phyloP scores from a whole-genome alignment of 2,329 filamentous ascomycete genomes.

The Cladosporium oxysporum region DNA sequence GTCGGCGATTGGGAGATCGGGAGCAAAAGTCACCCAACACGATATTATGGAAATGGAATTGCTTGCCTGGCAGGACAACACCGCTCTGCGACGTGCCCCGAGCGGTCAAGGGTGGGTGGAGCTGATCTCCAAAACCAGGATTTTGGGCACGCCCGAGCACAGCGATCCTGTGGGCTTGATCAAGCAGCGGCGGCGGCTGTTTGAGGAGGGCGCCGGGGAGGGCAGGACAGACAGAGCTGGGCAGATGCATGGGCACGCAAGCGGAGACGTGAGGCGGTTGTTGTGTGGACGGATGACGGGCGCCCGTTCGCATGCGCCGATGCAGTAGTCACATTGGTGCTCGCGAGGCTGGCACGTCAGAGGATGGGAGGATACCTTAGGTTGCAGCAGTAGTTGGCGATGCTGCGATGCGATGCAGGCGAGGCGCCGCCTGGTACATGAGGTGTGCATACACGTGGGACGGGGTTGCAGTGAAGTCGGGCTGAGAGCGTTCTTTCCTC shows the following conservation, averaged over 20 bases:
- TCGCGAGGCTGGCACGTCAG: neutral
- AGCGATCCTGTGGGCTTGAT: constrained; percentile 12
- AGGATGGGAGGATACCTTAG: neutral
- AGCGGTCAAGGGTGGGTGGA: neutral
- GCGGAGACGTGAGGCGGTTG: constrained; percentile 8
- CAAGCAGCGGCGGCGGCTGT: constrained; percentile 5
- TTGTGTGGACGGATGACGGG: constrained; percentile 12
- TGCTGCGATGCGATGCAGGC: neutral
- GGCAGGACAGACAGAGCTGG: constrained; percentile 12
- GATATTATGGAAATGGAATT: neutral
- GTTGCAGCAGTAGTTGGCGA: neutral
- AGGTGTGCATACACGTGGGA: neutral
- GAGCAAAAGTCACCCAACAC: neutral
- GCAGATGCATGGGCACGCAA: constrained; percentile 7
- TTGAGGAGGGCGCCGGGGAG: neutral
- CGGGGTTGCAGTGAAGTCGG: neutral
- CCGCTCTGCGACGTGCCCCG: neutral
- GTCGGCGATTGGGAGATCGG: neutral
- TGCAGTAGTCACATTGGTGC: constrained; percentile 1
- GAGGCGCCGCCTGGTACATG: neutral
- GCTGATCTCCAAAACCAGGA: constrained; percentile 4
- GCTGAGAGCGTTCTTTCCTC: neutral
- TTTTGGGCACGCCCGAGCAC: constrained; percentile 9
- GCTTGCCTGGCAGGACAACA: neutral
- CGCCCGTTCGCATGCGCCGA: constrained; percentile 6